Evolutionary conservation across 1,284 basidiomycete genomes (phyloP).

Genomic region (Hemileia vastatrix): DNA sequence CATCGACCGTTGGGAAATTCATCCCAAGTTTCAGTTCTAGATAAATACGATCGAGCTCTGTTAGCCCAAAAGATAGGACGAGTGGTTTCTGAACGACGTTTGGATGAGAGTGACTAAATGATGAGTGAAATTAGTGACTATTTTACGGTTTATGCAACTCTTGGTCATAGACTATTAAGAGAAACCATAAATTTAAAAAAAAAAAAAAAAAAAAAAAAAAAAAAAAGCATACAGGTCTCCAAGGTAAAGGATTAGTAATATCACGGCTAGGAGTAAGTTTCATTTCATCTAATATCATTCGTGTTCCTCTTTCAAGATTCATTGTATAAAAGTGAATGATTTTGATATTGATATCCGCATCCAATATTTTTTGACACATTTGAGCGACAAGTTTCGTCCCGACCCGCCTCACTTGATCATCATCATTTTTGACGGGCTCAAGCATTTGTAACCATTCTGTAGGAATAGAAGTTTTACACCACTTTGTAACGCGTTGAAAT

Average conservation of each 20-base stretch:
- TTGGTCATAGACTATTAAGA: no score
- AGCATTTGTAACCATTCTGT: conserved; percentile 59
- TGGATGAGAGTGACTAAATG: conserved; percentile 69
- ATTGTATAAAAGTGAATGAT: conserved; percentile 44
- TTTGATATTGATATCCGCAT: conserved; percentile 28
- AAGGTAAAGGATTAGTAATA: conserved; percentile 64
- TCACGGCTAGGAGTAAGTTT: conserved; percentile 68
- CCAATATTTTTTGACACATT: conserved; percentile 28
- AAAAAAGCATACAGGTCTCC: conserved; percentile 47
- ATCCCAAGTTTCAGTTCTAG: conserved; percentile 73
- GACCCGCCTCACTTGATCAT: conserved; percentile 29
- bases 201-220: not conserved
- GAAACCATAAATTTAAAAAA: not conserved
- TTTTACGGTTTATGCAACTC: no score
- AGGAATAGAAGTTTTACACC: conserved; percentile 76
- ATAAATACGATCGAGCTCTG: conserved; percentile 77
- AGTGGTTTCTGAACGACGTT: conserved; percentile 73
- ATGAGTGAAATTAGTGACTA: conserved; percentile 19
- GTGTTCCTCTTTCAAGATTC: conserved; percentile 58
- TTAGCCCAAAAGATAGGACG: conserved; percentile 96
- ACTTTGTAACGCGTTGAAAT: conserved; percentile 78
- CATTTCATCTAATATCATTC: conserved; percentile 70
- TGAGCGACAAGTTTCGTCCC: conserved; percentile 33
- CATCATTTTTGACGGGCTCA: conserved; percentile 57
- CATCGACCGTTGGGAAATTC: conserved; percentile 55